Conservation (phyloP, 192 early-diverging fungal species). For the Funneliformis geosporum region DNA sequence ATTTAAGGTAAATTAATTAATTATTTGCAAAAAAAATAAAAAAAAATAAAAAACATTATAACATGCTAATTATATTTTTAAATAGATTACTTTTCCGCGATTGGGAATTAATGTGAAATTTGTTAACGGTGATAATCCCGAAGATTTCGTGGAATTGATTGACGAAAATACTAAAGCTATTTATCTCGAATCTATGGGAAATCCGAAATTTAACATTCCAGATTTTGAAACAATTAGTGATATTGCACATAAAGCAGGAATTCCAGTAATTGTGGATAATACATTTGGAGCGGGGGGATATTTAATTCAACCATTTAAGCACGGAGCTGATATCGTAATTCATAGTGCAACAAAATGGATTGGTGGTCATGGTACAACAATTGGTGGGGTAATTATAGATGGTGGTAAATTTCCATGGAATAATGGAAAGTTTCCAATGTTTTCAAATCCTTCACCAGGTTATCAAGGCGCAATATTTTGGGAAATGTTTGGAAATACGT, state of each 20-base stretch:
- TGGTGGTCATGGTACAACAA: constrained; percentile 86
- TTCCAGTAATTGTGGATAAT: constrained; percentile 95
- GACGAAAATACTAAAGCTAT: constrained; percentile 91
- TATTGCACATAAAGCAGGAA: constrained; percentile 75
- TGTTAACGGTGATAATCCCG: constrained; percentile 68
- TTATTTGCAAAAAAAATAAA: background rate
- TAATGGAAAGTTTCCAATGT: constrained; percentile 84
- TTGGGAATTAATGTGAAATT: constrained; percentile 85
- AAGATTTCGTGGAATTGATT: constrained; percentile 76
- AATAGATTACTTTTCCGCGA: constrained; percentile 57
- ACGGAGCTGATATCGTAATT: constrained; percentile 95
- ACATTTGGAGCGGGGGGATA: constrained; percentile 93
- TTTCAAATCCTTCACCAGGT: constrained; percentile 80
- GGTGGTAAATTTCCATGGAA: constrained; percentile 87
- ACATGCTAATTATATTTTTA: background rate
- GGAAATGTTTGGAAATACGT: constrained; percentile 81
- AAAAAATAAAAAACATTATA: too few relatives aligned
- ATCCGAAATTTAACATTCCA: constrained; percentile 87
- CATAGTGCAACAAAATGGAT: constrained; percentile 97
- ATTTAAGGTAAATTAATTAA: constrained; percentile 76
- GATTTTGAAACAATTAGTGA: constrained; percentile 83
- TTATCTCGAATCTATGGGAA: constrained; percentile 90
- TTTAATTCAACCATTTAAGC: constrained; percentile 80
- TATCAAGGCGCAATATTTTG: constrained; percentile 89
- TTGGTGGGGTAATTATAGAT: constrained; percentile 91